Evolutionary conservation across 495 filamentous ascomycete species (phyloP).

Genomic region (Podospora conica): DNA sequence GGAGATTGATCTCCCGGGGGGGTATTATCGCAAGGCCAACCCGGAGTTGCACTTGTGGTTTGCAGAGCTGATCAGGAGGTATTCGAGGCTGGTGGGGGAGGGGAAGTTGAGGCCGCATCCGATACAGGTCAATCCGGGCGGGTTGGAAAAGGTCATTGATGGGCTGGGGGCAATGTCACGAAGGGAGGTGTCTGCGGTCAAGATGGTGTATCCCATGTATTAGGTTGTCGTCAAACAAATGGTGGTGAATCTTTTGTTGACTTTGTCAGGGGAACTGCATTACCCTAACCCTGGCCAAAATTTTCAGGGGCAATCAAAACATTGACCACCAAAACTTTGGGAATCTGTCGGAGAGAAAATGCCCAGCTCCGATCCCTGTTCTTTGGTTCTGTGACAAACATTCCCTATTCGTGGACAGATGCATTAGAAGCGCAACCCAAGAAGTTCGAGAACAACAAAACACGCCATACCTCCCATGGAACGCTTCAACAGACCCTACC

Average conservation of each 20-base stretch:
- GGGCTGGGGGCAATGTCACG: conserved; percentile 43
- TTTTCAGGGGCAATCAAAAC: neutral
- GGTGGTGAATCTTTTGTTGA: neutral
- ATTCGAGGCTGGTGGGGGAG: conserved; percentile 39
- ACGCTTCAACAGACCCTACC: neutral
- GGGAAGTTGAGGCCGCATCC: conserved; percentile 50
- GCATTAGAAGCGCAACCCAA: neutral
- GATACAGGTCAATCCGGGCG: conserved; percentile 36
- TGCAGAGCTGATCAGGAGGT: conserved; percentile 33
- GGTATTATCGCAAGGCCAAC: neutral
- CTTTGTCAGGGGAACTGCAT: neutral
- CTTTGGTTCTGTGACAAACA: neutral
- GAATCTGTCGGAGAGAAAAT: neutral
- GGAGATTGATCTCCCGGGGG: neutral
- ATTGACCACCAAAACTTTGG: neutral
- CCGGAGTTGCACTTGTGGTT: conserved; percentile 31
- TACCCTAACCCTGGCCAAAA: no score
- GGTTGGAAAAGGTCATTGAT: conserved; percentile 46
- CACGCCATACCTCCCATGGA: neutral
- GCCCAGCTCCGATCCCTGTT: neutral
- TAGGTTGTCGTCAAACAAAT: neutral
- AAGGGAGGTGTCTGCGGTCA: neutral
- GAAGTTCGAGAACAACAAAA: neutral
- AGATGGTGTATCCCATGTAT: neutral
- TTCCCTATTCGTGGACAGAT: neutral